Percentiles rank a stretch among this genome's conserved stretches.
Conservation (phyloP, 2,329 filamentous ascomycete genomes). For the Trichophyton rubrum region DNA sequence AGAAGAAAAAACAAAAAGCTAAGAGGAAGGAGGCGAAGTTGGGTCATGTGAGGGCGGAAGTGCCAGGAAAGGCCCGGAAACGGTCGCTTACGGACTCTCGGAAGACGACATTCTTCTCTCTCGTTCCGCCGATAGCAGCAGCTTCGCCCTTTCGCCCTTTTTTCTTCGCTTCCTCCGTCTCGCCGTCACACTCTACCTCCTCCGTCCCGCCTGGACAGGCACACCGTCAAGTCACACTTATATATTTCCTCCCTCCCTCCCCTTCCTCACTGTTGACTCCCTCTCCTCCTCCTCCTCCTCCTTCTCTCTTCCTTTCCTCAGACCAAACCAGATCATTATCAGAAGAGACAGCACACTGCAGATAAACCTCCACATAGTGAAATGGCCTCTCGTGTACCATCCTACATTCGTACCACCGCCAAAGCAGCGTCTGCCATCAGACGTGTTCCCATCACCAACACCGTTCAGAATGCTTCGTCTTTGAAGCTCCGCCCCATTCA, state of each 20-base stretch:
- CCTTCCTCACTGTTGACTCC: not conserved
- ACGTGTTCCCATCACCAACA: conserved; percentile 1
- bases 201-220: not conserved
- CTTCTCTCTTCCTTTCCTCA: not conserved
- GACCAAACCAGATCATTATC: not conserved
- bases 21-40: not conserved
- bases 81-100: conserved; percentile 7
- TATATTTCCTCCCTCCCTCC: not conserved
- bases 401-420: conserved; percentile 1
- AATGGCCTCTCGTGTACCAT: conserved; percentile 5
- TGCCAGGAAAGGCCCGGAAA: conserved; percentile 9
- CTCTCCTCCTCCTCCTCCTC: not conserved
- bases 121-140: not conserved
- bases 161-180: not conserved
- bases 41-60: conserved; percentile 10
- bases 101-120: not conserved
- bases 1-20: not conserved
- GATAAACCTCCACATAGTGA: not conserved
- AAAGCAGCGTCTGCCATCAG: conserved; percentile 3
- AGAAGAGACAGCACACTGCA: not conserved
- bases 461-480: not conserved
- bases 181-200: not conserved
- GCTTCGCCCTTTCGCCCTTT: not conserved
- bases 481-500: conserved; percentile 3
- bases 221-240: not conserved